These are phyloP conservation scores for Litchi chinensis DNA, from an alignment of 345 rosid genomes.

Conservation along the genomic window DNA sequence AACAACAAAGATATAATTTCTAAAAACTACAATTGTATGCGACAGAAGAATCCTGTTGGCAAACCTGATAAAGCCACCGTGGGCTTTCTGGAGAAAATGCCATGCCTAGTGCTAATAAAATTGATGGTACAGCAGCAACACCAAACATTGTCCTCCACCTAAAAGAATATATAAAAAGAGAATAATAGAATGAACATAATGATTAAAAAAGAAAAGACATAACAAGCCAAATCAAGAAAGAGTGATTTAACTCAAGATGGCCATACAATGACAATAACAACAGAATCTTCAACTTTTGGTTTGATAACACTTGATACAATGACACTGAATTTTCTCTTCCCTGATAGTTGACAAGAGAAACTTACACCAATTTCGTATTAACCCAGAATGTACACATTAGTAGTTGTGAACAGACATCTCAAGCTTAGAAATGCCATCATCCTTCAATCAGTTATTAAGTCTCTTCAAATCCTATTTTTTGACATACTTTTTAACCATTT, in stretches of 20 bases:
- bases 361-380: neutral
- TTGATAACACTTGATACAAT: neutral
- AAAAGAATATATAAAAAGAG: slow-evolving; percentile 22
- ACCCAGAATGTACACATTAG: neutral
- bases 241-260: neutral
- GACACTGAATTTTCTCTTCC: neutral
- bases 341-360: neutral
- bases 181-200: slow-evolving; percentile 1
- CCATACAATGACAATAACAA: neutral
- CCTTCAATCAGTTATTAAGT: neutral
- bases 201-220: neutral
- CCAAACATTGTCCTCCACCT: slow-evolving; percentile 99
- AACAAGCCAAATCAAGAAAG: neutral
- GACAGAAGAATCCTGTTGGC: slow-evolving; percentile 16
- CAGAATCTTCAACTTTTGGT: neutral
- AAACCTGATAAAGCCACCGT: slow-evolving; percentile 97
- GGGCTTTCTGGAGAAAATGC: slow-evolving; percentile 97
- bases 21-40: neutral
- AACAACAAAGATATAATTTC: neutral
- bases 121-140: slow-evolving; percentile 78
- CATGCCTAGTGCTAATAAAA: slow-evolving; percentile 89
- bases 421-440: neutral
- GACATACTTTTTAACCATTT: neutral
- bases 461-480: neutral
- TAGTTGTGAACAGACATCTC: neutral